Evolutionary conservation across 140 eudicot species (phyloP).

Genomic region (Ambrosia hybrid): DNA sequence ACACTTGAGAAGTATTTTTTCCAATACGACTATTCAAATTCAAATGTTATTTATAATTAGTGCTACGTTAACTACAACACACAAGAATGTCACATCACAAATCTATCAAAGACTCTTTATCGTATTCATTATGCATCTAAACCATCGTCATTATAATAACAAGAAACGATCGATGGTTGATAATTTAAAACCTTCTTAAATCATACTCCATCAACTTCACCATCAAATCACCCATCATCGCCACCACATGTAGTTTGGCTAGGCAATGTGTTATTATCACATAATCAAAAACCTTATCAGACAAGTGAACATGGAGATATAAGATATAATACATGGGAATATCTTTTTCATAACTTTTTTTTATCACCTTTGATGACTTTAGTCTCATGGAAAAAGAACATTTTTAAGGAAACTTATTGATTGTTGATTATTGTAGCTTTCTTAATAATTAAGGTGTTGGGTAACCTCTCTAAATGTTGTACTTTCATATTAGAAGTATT

Average conservation of each 20-base stretch:
- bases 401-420: too few species aligned
- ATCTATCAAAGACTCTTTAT: neutral
- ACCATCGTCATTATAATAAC: neutral
- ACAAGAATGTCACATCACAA: too few species aligned
- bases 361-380: neutral
- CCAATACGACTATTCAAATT: too few species aligned
- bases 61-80: too few species aligned
- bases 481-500: too few species aligned
- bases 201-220: neutral
- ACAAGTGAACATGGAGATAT: neutral
- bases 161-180: neutral
- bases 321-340: too few species aligned
- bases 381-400: neutral
- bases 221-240: neutral
- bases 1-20: too few species aligned
- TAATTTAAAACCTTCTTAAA: too few species aligned
- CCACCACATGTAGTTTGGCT: slow-evolving; percentile 1
- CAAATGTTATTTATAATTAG: too few species aligned
- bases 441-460: neutral
- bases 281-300: neutral
- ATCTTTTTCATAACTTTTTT: neutral
- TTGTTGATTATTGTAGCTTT: neutral
- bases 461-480: too few species aligned
- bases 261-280: neutral
- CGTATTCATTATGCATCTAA: neutral